phyloP scores from a whole-genome alignment of 192 early-diverging fungal genomes.

The Coemansia aciculifera region DNA sequence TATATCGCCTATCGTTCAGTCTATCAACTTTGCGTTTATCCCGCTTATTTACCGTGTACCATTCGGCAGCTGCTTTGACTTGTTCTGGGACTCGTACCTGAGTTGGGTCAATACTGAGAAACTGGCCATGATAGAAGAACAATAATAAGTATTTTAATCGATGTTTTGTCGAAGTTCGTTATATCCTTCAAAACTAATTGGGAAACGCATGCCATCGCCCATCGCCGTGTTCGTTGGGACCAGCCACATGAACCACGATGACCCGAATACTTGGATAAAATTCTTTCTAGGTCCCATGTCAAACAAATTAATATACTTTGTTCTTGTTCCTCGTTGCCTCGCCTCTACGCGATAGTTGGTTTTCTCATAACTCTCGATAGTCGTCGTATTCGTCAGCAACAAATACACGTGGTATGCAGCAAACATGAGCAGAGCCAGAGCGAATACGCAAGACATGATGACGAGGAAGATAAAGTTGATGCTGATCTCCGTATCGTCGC shows the following conservation, averaged over 20 bases:
- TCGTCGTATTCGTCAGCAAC: constrained; percentile 40
- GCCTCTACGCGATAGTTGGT: constrained; percentile 22
- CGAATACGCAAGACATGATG: constrained; percentile 31
- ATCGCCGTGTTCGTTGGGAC: constrained; percentile 55
- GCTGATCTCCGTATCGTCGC: not conserved
- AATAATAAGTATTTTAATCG: not conserved
- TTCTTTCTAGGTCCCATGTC: constrained; percentile 49
- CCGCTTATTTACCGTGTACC: constrained; percentile 71
- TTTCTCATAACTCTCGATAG: constrained; percentile 48
- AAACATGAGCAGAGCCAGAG: constrained; percentile 31
- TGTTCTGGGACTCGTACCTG: constrained; percentile 77
- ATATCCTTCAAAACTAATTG: constrained; percentile 55
- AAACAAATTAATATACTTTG: constrained; percentile 47
- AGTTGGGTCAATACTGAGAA: constrained; percentile 70
- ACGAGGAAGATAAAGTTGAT: constrained; percentile 29
- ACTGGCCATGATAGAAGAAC: constrained; percentile 27
- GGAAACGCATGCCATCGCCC: constrained; percentile 58
- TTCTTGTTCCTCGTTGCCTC: not conserved
- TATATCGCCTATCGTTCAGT: constrained; percentile 74
- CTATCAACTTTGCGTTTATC: constrained; percentile 74
- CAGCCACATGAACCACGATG: constrained; percentile 57
- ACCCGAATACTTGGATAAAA: constrained; percentile 61
- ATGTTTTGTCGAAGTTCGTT: constrained; percentile 39
- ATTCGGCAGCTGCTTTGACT: constrained; percentile 69
- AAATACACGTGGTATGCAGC: constrained; percentile 45